phyloP scores from a whole-genome alignment of 73 alveolate genomes.

The Paramecium octaurelia region DNA sequence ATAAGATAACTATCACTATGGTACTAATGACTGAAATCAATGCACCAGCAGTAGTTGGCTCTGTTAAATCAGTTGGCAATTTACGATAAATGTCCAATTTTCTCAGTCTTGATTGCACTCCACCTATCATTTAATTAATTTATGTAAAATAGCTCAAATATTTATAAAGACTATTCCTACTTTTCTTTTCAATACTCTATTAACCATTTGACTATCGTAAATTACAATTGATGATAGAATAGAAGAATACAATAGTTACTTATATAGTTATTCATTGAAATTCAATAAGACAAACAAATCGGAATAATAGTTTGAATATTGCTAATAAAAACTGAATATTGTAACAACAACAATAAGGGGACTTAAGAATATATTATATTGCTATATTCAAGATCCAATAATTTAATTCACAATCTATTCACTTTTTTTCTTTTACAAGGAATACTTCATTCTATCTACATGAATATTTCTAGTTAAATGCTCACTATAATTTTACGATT shows the following conservation, averaged over 20 bases:
- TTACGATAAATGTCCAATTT: slow-evolving; percentile 66
- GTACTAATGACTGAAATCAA: slow-evolving; percentile 88
- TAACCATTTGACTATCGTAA: too few species aligned
- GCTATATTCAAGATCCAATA: background rate
- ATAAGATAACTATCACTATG: slow-evolving; percentile 78
- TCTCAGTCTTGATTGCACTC: slow-evolving; percentile 61
- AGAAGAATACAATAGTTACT: background rate
- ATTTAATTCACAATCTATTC: background rate
- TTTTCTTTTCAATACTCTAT: background rate
- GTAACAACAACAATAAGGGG: too few species aligned
- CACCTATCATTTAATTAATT: slow-evolving; percentile 35
- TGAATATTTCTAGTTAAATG: background rate
- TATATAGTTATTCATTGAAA: background rate
- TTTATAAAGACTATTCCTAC: background rate
- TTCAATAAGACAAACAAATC: too few species aligned
- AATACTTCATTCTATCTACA: background rate
- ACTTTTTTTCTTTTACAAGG: background rate
- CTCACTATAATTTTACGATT: background rate
- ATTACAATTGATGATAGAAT: too few species aligned
- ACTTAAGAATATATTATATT: background rate
- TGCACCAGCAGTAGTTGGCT: slow-evolving; percentile 94
- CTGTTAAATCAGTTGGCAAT: slow-evolving; percentile 89
- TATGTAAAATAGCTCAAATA: background rate
- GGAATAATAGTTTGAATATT: too few species aligned
- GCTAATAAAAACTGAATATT: too few species aligned